These are phyloP conservation scores for Aspergillus pseudonomiae DNA, from an alignment of 2,329 filamentous ascomycete genomes.

Conservation along the genomic window DNA sequence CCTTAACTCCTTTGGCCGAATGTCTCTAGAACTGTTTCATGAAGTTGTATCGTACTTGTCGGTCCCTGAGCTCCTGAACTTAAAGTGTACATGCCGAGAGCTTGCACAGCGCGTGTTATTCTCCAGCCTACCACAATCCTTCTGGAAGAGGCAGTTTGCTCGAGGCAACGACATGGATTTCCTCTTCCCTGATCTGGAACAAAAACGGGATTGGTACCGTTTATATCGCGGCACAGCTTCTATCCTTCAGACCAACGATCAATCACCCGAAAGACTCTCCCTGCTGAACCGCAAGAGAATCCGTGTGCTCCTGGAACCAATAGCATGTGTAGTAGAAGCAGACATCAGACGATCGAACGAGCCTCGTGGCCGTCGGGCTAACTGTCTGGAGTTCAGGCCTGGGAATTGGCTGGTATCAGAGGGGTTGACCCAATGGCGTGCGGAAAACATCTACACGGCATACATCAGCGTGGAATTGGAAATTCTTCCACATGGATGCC, in stretches of 20 bases:
- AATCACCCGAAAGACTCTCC: background rate
- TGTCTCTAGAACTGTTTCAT: slow-evolving; percentile 5
- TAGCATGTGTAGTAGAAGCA: slow-evolving; percentile 16
- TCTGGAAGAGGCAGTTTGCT: slow-evolving; percentile 19
- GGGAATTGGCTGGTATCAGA: background rate
- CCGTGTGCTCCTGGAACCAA: slow-evolving; percentile 13
- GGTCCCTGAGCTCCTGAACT: background rate
- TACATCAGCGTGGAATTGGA: background rate
- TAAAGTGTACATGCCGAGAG: slow-evolving; percentile 10
- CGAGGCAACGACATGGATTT: slow-evolving; percentile 17
- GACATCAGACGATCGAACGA: slow-evolving; percentile 2
- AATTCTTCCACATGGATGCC: background rate
- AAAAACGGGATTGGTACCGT: slow-evolving; percentile 13
- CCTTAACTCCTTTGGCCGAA: background rate
- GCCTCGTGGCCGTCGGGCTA: background rate
- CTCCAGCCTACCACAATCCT: slow-evolving; percentile 14
- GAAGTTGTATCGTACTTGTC: slow-evolving; percentile 15
- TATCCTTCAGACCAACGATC: background rate
- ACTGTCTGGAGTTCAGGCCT: background rate
- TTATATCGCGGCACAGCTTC: slow-evolving; percentile 4
- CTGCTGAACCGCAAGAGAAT: slow-evolving; percentile 18
- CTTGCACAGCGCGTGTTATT: background rate
- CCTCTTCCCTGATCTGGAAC: slow-evolving; percentile 11
- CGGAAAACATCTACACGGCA: background rate
- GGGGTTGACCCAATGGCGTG: background rate